Evolutionary conservation across 768 basidiomycete genomes (phyloP), one percentile per base, ranked within the genome.

Genomic region (Rhodotorula sphaerocarpa): DNA sequence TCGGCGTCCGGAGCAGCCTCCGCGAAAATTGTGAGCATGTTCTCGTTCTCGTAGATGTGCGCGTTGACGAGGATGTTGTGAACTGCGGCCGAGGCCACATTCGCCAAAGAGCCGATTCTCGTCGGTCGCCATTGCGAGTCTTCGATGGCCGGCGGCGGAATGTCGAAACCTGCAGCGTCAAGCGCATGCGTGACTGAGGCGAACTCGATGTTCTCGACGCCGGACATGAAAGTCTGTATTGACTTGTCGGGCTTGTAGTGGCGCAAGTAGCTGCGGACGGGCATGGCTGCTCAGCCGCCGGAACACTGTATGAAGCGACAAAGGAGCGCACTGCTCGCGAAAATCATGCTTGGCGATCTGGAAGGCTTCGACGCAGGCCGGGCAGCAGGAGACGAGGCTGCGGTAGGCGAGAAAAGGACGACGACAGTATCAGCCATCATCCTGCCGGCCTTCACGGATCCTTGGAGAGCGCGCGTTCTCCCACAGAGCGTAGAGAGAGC

Each of bases 41-140:
- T 74, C 3, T 78, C 65, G 65, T 85, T 79, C 45, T 77, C 78
- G 50, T 86, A 79, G 57, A 86, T 76, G 25, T 75, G 75, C 71
- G 83, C 77, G 74, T 85, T 86, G 27, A 81, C 81, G 57, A 87
- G 71, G 63, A 84, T 80, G 60, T 84, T 84, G 70, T 84, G 85
- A 10, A 82, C 66, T 27, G 82, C 71, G 0, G 81, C 50, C 30
- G 18, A 14, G 23, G 31, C 33, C 2, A 39, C 50, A 4, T 5
- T 1, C 21, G 80, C n/a, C 81, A 74, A 5, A 82, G 79, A 16
- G 79, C 74, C 43, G 77, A 74, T 27, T 75, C 72, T n/a, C 83
- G 73, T 33, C 78, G 57, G 45, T 68, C 58, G 23, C 70, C 56
- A 30, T 53, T 64, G 23, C 21, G 54, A 41, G 3, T 56, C 55